Evolutionary conservation across 2,329 filamentous ascomycete genomes (phyloP), one percentile per base, ranked within the genome.

Genomic region (Hypoxylon sp.): DNA sequence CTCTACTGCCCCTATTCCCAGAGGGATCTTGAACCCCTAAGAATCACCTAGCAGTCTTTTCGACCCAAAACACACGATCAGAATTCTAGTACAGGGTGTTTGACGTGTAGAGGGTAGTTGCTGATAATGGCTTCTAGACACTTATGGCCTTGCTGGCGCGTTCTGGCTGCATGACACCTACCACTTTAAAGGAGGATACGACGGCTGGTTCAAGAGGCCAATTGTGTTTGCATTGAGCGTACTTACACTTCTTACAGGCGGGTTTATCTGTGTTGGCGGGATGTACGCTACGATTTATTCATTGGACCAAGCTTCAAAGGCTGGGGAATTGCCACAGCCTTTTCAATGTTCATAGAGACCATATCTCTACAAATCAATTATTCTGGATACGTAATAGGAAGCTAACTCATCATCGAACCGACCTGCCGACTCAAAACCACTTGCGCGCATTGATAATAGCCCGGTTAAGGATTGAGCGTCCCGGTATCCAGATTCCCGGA

Each of bases 121-220:
- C 34, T 45, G 6, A 51, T 9, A 3, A 21, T 5, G 5, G 13
- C 3, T 6, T 30, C 34, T 13, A 51, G 48, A 78, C 51, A 80
- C 76, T 2, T 81, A 78, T 55, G 78, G 78, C 1, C 70, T 80
- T 30, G 76, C 77, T 1, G 78, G 78, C 3, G 74, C 73, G 7
- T 80, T 81, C 54, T 81, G 77, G 78, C 65, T 80, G 9, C 73
- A 79, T 59, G 76, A 80, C 43, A 65, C 69, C 1, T 79, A 76
- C 45, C 68, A 78, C 50, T 70, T 71, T 51, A 69, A 70, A 8
- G 70, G 71, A 20, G 73, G 75, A 1, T 65, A 67, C 41, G 54
- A 53, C 21, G 69, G 66, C 2, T 78, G 74, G 74, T 61, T 60
- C 7, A 63, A 63, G 13, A 68, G 67, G 30, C 73, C 72, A 51